phyloP scores from a whole-genome alignment of 192 early-diverging fungal genomes.

The Coemansia sp. region DNA sequence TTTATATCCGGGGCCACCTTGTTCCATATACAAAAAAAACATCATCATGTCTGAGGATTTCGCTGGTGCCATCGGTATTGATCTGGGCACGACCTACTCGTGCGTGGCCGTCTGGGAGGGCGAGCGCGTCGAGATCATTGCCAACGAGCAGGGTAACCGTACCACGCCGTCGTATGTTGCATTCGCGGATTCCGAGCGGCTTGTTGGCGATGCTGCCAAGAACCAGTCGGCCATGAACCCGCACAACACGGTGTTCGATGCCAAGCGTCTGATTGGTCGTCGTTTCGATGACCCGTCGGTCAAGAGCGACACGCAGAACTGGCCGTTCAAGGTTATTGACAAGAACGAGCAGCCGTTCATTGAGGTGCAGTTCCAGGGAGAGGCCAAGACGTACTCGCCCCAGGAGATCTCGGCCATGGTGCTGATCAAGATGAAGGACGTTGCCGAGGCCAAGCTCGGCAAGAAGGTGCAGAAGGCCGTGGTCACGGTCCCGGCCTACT shows the following conservation, averaged over 20 bases:
- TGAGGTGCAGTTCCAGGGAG: conserved; percentile 79
- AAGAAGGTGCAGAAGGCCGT: conserved; percentile 64
- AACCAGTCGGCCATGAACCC: conserved; percentile 89
- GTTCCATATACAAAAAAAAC: background rate
- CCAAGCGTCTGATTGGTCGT: conserved; percentile 86
- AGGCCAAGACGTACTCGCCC: conserved; percentile 72
- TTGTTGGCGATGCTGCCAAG: conserved; percentile 85
- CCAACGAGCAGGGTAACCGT: conserved; percentile 87
- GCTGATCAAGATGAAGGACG: conserved; percentile 73
- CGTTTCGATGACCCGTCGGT: conserved; percentile 79
- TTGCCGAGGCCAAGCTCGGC: conserved; percentile 74
- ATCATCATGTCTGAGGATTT: conserved; percentile 44
- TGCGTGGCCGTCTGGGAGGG: conserved; percentile 70
- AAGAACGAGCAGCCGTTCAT: conserved; percentile 66
- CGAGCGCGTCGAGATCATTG: conserved; percentile 66
- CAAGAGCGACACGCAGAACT: conserved; percentile 75
- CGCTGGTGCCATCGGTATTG: conserved; percentile 82
- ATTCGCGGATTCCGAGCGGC: conserved; percentile 71
- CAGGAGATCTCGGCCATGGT: conserved; percentile 79
- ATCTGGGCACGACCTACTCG: conserved; percentile 97
- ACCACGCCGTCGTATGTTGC: conserved; percentile 85
- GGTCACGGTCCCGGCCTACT: conserved; percentile 75
- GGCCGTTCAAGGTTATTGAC: conserved; percentile 74
- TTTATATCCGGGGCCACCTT: background rate
- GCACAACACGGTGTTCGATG: conserved; percentile 86